Conservation (phyloP, 805 yeast species). For the Saturnispora serradocipensis region DNA sequence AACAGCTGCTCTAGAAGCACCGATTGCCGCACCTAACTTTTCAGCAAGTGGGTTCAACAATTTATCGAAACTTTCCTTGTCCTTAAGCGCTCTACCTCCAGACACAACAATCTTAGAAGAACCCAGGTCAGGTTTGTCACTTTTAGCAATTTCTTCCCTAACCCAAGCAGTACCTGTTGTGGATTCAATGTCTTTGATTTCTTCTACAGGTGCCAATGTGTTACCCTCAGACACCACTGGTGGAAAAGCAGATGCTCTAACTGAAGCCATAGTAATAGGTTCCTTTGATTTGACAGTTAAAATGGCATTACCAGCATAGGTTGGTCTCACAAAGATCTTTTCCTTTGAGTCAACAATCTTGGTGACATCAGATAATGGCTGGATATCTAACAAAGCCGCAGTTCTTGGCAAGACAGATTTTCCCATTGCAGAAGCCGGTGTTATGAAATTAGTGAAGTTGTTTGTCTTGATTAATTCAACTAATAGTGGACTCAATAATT, state of each 20-base stretch:
- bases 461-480: slow-evolving; percentile 33
- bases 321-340: slow-evolving; percentile 81
- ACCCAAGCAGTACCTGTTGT: slow-evolving; percentile 50
- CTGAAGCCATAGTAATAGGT: slow-evolving; percentile 56
- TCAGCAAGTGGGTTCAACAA: slow-evolving; percentile 77
- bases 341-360: slow-evolving; percentile 43
- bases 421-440: slow-evolving; percentile 81
- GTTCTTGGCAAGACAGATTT: slow-evolving; percentile 80
- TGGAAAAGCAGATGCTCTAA: slow-evolving; percentile 76
- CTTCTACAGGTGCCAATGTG: slow-evolving; percentile 36
- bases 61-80: slow-evolving; percentile 76
- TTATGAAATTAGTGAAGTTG: slow-evolving; percentile 43
- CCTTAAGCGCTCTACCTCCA: slow-evolving; percentile 92
- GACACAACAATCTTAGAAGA: slow-evolving; percentile 76
- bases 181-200: slow-evolving; percentile 32
- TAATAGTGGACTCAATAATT: slow-evolving; percentile 64
- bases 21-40: slow-evolving; percentile 81
- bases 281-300: slow-evolving; percentile 72
- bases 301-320: slow-evolving; percentile 91
- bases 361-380: slow-evolving; percentile 79
- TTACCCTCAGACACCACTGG: slow-evolving; percentile 28
- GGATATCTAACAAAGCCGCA: slow-evolving; percentile 76
- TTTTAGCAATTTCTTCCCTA: slow-evolving; percentile 61
- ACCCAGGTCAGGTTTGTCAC: slow-evolving; percentile 86
- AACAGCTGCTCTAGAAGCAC: slow-evolving; percentile 97